Evolutionary conservation across 176 grass and related monocot genomes (phyloP).

Genomic region (Panicum miliaceum): DNA sequence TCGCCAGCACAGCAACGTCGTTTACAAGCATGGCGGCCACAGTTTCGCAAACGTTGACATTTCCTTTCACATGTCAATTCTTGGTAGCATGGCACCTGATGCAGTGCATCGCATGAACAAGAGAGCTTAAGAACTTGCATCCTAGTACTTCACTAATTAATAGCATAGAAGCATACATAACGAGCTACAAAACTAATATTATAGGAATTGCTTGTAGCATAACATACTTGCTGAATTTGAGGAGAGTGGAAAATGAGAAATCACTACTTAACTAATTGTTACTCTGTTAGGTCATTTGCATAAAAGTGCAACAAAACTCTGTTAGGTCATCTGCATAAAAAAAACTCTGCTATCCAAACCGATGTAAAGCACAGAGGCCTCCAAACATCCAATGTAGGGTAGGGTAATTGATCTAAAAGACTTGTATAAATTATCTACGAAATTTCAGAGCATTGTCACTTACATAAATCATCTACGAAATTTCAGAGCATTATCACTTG

Average conservation of each 20-base stretch:
- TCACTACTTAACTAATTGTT: slow-evolving; percentile 19
- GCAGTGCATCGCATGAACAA: slow-evolving; percentile 35
- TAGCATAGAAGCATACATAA: slow-evolving; percentile 12
- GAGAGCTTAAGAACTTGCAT: slow-evolving; percentile 21
- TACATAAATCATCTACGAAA: neutral
- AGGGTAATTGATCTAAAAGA: neutral
- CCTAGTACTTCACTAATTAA: neutral
- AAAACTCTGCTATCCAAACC: neutral
- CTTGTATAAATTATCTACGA: neutral
- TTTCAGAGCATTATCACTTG: neutral
- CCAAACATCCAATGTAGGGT: neutral
- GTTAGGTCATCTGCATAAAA: slow-evolving; percentile 15
- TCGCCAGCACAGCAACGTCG: slow-evolving; percentile 87
- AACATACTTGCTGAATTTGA: neutral
- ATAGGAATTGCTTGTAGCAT: neutral
- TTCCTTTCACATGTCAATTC: slow-evolving; percentile 97
- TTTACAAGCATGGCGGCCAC: slow-evolving; percentile 91
- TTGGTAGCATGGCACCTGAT: slow-evolving; percentile 98
- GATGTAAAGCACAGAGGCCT: slow-evolving; percentile 25
- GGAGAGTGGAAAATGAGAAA: neutral
- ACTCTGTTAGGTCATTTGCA: slow-evolving; percentile 10
- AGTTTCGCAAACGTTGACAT: slow-evolving; percentile 73
- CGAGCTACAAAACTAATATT: neutral
- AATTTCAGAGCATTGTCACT: neutral
- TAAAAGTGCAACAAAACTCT: neutral